Evolutionary conservation across 2,329 filamentous ascomycete genomes (phyloP).

Genomic region (Mycosphaerella sp.): DNA sequence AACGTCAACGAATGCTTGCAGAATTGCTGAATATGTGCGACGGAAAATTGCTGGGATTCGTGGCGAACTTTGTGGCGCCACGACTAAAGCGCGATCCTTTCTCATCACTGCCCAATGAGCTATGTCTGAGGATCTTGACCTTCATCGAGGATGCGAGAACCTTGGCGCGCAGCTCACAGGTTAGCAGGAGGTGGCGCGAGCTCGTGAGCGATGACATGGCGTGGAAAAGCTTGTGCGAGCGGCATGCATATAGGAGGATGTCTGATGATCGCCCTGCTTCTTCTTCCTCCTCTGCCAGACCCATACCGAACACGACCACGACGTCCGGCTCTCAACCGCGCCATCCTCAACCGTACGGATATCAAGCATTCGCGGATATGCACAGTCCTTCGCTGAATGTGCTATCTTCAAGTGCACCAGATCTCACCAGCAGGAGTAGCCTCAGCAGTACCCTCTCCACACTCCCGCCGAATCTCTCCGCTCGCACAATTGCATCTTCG

Average conservation of each 20-base stretch:
- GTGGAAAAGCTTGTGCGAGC: conserved; percentile 95
- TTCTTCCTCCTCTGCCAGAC: conserved; percentile 15
- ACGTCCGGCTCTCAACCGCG: conserved; percentile 15
- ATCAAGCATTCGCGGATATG: conserved; percentile 22
- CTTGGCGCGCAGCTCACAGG: conserved; percentile 84
- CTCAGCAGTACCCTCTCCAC: conserved; percentile 20
- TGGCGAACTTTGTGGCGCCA: conserved; percentile 92
- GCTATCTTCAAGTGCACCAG: conserved; percentile 43
- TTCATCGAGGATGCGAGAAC: conserved; percentile 97
- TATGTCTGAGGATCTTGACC: conserved; percentile 87
- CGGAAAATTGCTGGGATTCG: conserved; percentile 89
- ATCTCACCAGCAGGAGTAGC: conserved; percentile 35
- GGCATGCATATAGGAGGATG: conserved; percentile 72
- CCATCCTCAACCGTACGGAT: conserved; percentile 28
- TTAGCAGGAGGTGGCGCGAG: conserved; percentile 91
- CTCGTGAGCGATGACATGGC: conserved; percentile 93
- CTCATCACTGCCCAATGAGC: conserved; percentile 80
- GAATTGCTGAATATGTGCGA: conserved; percentile 91
- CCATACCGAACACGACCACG: conserved; percentile 16
- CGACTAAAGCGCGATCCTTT: conserved; percentile 95
- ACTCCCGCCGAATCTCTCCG: conserved; percentile 24
- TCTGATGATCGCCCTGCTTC: conserved; percentile 38
- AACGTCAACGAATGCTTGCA: conserved; percentile 73
- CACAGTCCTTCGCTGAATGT: conserved; percentile 31
- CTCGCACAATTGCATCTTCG: conserved; percentile 33